Base-by-base conservation (phyloP, 2,329 filamentous ascomycete genomes). In the Fusarium sp. region DNA sequence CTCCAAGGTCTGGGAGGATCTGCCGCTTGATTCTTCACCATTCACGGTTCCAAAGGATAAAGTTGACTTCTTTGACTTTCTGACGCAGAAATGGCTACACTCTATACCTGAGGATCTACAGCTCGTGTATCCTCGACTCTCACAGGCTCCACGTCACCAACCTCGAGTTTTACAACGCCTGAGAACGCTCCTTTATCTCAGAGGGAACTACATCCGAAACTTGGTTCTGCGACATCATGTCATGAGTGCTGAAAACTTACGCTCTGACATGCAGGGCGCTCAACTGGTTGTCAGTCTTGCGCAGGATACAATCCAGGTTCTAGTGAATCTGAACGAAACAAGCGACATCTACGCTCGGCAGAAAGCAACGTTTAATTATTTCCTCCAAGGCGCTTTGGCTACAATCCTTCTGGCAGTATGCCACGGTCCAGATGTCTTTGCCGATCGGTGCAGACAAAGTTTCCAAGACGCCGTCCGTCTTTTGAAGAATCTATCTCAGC, bases 1-100 rank as follows among this genome's bases (percentile, higher is more conserved):
- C 25, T 66, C 63, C 2, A 66, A 66, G 3, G 42, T 66, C 5
- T 66, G 63, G 63, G 60, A 66, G 8, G 63, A 66, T 5, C 11
- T 66, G 5, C 63, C 63, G 1, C 48, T 66, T 15, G 49, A 64
- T 19, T 49, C 63, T 8, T 66, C 63, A 3, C 42, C 60, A 0
- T 23, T 49, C 1, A 42, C 12, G 0, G 42, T 66, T 1, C 63
- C 63, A 5, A 66, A 66, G 4, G 63, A 66, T 6, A 66, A 66
- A 11, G 60, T 64, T 5, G 63, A 66, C 19, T 48, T 66, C 3
- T 45, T 66, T 14, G 63, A 66, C 21, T 66, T 64, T n/a, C 21
- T 66, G 7, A 49, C 48, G 5, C 63, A 66, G 15, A 66, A 66
- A 18, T 66, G 63, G 63, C 15, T 66, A 29, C 63, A 66, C 1